Base-by-base conservation (phyloP, 495 filamentous ascomycete genomes). In the Neurospora sp. region DNA sequence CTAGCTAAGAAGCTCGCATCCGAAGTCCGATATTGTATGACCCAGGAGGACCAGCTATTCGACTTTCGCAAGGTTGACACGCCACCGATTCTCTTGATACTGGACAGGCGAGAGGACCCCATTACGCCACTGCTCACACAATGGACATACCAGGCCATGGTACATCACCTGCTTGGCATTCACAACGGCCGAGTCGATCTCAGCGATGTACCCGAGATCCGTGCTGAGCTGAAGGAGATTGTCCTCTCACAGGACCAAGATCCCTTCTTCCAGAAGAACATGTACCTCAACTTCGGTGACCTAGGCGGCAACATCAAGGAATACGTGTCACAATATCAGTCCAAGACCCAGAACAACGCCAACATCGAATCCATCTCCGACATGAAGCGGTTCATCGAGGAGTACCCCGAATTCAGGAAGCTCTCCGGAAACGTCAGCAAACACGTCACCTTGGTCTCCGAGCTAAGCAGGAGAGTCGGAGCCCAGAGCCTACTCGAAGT, bases 101-200 rank as follows among this genome's bases (percentile, higher is more conserved):
- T 98, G 20, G 96, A 99, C 82, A 89, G 96, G 40, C 88, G 96
- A 80, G 94, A 98, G 80, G 96, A 99, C 75, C 96, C 96, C 2
- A 91, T 98, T 53, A 99, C 96, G n/a, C 96, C 96, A 0, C 82
- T 99, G 37, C 87, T 99, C 65, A 96, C 93, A 10, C 96, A 99
- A 80, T 99, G 96, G 96, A 98, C 96, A 39, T 99, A 99, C 80
- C 96, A 98, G 81, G 96, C 96, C 9, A 98, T 98, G 96, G 96
- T 98, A 2, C 96, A 99, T 78, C 96, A 98, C 75, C 82, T 98
- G 35, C 87, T 98, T 41, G 96, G 96, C 16, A 97, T 99, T 71
- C 87, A 93, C 73, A 97, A 97, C 80, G 96, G 96, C 22, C 88
- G 94, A 27, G 95, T 98, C 4, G 92, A 97, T 77, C 85, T 99